Evolutionary conservation across 202 grass and related monocot species (phyloP).

Genomic region (Musa balbisiana): DNA sequence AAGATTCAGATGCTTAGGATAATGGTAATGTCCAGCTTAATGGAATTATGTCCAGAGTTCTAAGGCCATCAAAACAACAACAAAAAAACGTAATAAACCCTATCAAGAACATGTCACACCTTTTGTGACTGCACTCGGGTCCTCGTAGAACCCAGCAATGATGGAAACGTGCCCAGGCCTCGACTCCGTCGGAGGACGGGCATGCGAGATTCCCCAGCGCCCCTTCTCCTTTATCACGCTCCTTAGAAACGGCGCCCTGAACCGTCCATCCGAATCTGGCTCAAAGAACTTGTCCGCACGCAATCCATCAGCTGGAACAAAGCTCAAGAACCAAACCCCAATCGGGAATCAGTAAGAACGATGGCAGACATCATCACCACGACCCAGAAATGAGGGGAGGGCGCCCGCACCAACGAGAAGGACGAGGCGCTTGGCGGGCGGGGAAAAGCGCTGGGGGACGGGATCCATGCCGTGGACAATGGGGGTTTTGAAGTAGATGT

Average conservation of each 20-base stretch:
- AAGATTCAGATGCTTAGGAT: neutral
- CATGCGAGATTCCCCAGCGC: conserved; percentile 83
- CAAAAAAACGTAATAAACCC: neutral
- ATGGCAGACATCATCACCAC: neutral
- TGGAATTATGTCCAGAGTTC: neutral
- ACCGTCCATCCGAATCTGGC: conserved; percentile 48
- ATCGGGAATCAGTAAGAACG: neutral
- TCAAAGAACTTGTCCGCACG: conserved; percentile 95
- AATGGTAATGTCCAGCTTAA: neutral
- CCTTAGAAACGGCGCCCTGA: conserved; percentile 79
- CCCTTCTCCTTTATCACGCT: conserved; percentile 68
- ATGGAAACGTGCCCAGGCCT: conserved; percentile 76
- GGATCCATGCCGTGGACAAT: conserved; percentile 87
- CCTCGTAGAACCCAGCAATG: conserved; percentile 89
- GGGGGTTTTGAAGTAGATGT: conserved; percentile 98
- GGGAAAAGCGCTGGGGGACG: conserved; percentile 51
- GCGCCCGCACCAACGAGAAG: conserved; percentile 61
- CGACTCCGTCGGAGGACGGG: conserved; percentile 82
- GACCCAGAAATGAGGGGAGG: neutral
- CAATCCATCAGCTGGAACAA: conserved; percentile 60
- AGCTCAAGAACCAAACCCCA: neutral
- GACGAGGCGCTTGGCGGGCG: conserved; percentile 76
- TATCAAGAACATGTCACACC: conserved; percentile 20
- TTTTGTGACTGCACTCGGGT: conserved; percentile 83
- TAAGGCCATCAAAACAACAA: neutral